phyloP scores from a whole-genome alignment of 2,329 filamentous ascomycete genomes.

The Metarhizium robertsii region DNA sequence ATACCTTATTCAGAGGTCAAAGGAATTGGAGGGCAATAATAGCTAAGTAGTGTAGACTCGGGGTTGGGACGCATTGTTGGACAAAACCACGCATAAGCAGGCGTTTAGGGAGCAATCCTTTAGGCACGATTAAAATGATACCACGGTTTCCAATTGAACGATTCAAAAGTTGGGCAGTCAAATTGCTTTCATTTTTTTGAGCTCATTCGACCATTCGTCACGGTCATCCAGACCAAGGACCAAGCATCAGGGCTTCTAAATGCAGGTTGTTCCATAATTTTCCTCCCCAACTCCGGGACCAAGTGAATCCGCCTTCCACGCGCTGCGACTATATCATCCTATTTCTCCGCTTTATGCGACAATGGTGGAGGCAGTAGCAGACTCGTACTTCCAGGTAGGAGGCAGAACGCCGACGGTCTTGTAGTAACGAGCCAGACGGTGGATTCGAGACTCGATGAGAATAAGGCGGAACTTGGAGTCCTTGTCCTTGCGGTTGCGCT shows the following conservation, averaged over 20 bases:
- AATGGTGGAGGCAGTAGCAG: constrained; percentile 87
- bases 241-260: constrained; percentile 35
- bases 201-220: constrained; percentile 19
- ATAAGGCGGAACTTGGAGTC: constrained; percentile 99
- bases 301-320: constrained; percentile 21
- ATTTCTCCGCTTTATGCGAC: constrained; percentile 60
- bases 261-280: constrained; percentile 31
- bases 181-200: constrained; percentile 24
- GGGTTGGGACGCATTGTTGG: neutral
- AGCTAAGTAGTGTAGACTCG: constrained; percentile 8
- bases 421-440: constrained; percentile 99
- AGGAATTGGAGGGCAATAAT: constrained; percentile 45
- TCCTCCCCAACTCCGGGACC: constrained; percentile 34
- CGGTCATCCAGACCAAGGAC: constrained; percentile 25
- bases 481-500: constrained; percentile 99
- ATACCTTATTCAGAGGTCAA: constrained; percentile 59
- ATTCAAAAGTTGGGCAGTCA: neutral
- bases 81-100: constrained; percentile 1
- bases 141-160: neutral
- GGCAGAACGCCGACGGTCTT: constrained; percentile 82
- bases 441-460: constrained; percentile 99
- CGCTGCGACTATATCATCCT: constrained; percentile 2
- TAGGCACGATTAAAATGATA: neutral
- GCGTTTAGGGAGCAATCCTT: constrained; percentile 3
- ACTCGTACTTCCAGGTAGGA: constrained; percentile 99